Evolutionary conservation across 2,329 filamentous ascomycete species (phyloP).

Genomic region (Arthroderma sp.): DNA sequence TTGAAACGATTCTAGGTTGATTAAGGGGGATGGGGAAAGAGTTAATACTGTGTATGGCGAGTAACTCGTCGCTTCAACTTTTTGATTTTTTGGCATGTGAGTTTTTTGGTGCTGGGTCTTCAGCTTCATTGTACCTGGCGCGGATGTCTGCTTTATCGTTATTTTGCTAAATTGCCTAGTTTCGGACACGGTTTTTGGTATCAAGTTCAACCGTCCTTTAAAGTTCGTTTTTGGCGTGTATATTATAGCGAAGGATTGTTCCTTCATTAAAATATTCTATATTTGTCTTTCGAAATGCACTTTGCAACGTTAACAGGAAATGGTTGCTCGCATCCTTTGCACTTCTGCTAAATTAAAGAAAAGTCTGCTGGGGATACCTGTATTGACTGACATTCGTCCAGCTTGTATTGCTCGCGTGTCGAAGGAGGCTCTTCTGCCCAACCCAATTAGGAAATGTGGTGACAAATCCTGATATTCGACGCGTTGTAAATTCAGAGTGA

Average conservation of each 20-base stretch:
- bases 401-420: too few relatives aligned
- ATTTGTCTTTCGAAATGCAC: neutral
- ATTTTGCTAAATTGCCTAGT: conserved; percentile 9
- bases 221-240: conserved; percentile 2
- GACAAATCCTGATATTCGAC: too few relatives aligned
- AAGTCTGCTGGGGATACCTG: too few relatives aligned
- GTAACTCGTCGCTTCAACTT: conserved; percentile 11
- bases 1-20: conserved; percentile 20
- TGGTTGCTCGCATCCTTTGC: neutral
- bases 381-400: too few relatives aligned
- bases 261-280: neutral
- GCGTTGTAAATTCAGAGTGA: too few relatives aligned
- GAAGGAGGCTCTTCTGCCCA: too few relatives aligned
- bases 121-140: conserved; percentile 14
- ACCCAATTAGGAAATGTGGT: too few relatives aligned
- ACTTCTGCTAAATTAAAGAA: too few relatives aligned
- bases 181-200: conserved; percentile 2
- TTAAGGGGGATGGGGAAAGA: conserved; percentile 15
- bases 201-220: neutral
- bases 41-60: conserved; percentile 14
- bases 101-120: conserved; percentile 16
- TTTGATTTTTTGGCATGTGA: conserved; percentile 7
- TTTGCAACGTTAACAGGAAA: neutral
- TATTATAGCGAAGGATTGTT: conserved; percentile 4
- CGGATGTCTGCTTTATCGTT: conserved; percentile 14